These are phyloP conservation scores for Rhodomyrtus tomentosa DNA, from an alignment of 345 rosid species.

Conservation along the genomic window DNA sequence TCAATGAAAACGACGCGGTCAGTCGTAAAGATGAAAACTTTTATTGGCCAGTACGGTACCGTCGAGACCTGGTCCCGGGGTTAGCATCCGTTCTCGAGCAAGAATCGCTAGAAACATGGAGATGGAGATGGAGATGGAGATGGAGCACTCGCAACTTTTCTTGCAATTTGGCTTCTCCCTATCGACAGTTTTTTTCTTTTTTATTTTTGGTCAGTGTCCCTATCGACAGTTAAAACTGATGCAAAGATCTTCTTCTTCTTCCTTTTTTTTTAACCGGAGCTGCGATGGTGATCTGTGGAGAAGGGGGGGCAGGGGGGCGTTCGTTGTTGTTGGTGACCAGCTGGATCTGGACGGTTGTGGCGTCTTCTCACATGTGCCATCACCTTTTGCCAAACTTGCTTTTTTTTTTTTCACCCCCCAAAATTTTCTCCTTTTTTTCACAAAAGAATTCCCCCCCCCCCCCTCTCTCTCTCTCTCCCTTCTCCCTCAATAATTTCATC, in stretches of 20 bases:
- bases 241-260: background rate
- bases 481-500: background rate
- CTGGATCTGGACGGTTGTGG: conserved; percentile 27
- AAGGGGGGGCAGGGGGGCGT: background rate
- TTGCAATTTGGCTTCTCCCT: background rate
- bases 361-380: conserved; percentile 33
- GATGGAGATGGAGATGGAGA: background rate
- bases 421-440: background rate
- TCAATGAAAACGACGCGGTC: no score
- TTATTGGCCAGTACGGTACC: no score
- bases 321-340: conserved; percentile 23
- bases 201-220: no score
- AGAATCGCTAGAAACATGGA: background rate
- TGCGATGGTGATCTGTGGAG: background rate
- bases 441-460: background rate
- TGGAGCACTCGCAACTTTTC: background rate
- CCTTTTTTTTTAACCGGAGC: background rate
- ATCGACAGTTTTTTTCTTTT: background rate
- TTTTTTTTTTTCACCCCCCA: background rate
- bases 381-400: conserved; percentile 2
- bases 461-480: no score
- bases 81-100: background rate
- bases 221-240: background rate
- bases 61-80: background rate
- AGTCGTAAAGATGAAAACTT: no score